Conservation (phyloP, 345 rosid genomes). For the Moricandia arvensis region DNA sequence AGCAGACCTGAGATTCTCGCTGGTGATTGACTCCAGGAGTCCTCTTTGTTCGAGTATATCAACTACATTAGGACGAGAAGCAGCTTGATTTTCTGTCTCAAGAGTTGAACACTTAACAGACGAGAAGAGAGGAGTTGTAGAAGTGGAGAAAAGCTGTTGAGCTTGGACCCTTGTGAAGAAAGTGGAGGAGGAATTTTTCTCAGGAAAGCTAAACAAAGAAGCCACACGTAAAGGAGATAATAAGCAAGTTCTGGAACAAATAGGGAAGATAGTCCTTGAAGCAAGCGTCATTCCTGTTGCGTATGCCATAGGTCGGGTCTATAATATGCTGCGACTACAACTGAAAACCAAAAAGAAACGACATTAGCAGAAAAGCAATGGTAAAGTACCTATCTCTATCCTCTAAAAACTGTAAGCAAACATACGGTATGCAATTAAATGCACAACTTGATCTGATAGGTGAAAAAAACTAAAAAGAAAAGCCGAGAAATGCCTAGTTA, state of each 20-base stretch:
- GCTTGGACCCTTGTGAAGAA: slow-evolving; percentile 23
- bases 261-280: slow-evolving; percentile 39
- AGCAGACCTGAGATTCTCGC: slow-evolving; percentile 68
- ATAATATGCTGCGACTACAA: slow-evolving; percentile 4
- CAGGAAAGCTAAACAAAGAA: slow-evolving; percentile 25
- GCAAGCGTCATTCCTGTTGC: slow-evolving; percentile 38
- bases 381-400: background rate
- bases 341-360: slow-evolving; percentile 13
- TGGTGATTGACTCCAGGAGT: slow-evolving; percentile 75
- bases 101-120: slow-evolving; percentile 40
- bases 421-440: slow-evolving; percentile 14
- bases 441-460: background rate
- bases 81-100: slow-evolving; percentile 34
- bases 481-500: background rate
- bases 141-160: slow-evolving; percentile 23
- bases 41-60: slow-evolving; percentile 80
- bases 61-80: slow-evolving; percentile 52
- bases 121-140: slow-evolving; percentile 34
- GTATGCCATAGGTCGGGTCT: slow-evolving; percentile 32
- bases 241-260: slow-evolving; percentile 40
- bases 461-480: too few relatives aligned
- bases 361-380: slow-evolving; percentile 1
- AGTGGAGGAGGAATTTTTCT: slow-evolving; percentile 29
- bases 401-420: slow-evolving; percentile 6
- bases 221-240: slow-evolving; percentile 35